Base-by-base conservation (phyloP, 768 basidiomycete genomes). In the Lyophyllum decastes region DNA sequence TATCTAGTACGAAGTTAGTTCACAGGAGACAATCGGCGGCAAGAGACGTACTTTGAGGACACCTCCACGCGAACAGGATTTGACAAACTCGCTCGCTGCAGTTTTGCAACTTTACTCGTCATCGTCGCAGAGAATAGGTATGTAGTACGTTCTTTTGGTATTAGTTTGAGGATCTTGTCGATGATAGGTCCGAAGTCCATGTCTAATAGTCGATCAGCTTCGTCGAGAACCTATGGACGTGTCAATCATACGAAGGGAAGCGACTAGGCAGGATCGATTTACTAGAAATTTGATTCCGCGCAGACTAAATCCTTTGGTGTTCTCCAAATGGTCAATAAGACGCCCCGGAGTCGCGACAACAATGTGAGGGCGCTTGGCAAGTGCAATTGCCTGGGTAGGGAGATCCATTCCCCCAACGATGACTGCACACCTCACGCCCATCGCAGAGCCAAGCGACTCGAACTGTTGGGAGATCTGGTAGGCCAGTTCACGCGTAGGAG, bases 381-480 rank as follows among this genome's bases (percentile, higher is more conserved):
- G 82, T 5, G 92, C 91, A 61, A 98, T 89, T 33, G 92, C 85
- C 70, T 99, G 97, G 0, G 88, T 78, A 72, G 95, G 89, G 75
- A 86, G 89, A 65, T 96, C 93, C 80, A 95, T 86, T 22, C 97
- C 97, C 66, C 97, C 97, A n/a, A 98, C 92, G 60, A 99, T 84
- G 11, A 94, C 92, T 0, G 87, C 85, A 68, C 90, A 92, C 34
- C 97, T 85, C 6, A 94, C 95, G 27, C 96, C 97, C 81, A 98
- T 94, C 11, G 89, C 82, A 24, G 93, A 87, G 8, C 97, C 97
- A 34, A 99, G 76, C 1, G 92, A 84, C 63, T 95, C 92, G 66
- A 99, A 94, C 68, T 96, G 94, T 64, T 98, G 91, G n/a, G 94
- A 88, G 68, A 99, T 99, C 74, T 99, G 97, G 74, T 90, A 95